Base-by-base conservation (phyloP, 176 grass and related monocot genomes). In the Miscanthus lutarioriparius region DNA sequence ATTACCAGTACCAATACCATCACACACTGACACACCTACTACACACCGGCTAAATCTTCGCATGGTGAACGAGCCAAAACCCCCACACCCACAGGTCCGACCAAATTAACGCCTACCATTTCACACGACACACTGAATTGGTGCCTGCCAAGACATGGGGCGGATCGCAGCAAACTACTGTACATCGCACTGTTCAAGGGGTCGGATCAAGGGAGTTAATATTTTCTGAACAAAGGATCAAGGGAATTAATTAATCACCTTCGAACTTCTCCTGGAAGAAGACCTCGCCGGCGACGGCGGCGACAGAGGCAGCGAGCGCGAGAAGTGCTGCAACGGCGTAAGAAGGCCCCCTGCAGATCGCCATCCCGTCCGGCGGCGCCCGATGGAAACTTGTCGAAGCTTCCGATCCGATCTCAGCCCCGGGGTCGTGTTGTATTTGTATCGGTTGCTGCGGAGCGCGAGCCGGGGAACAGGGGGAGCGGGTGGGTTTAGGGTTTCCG, bases 231-330 rank as follows among this genome's bases (percentile, higher is more conserved):
- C 5, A 38, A 38, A 38, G 77, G 64, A 39, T 72, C 17, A 19
- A 35, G 44, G 17, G 72, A 51, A 51, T 19, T 6, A 51, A 4
- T 4, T 4, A 53, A 8, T 89, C 92, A 98, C 96, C 95, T 82
- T 85, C 89, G 87, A 98, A 98, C 80, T 91, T 94, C 89, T 98
- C 96, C 85, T 95, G 87, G 76, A 98, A 98, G 87, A 86, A 98
- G 91, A 98, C 89, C 58, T 97, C 90, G 23, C 44, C 90, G 14
- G 81, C 28, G 64, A 53, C 89, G 2, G 86, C 63, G n/a, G 91
- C 77, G 54, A 80, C 72, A 19, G 86, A 88, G 19, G 90, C n/a
- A n/a, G n/a, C 89, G 70, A 97, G 89, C 40, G 85, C 88, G 53
- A 97, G 68, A 22, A 78, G 43, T 26, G 66, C 82, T 37, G 43